phyloP scores from a whole-genome alignment of 805 yeast species.

The Pichia californica region DNA sequence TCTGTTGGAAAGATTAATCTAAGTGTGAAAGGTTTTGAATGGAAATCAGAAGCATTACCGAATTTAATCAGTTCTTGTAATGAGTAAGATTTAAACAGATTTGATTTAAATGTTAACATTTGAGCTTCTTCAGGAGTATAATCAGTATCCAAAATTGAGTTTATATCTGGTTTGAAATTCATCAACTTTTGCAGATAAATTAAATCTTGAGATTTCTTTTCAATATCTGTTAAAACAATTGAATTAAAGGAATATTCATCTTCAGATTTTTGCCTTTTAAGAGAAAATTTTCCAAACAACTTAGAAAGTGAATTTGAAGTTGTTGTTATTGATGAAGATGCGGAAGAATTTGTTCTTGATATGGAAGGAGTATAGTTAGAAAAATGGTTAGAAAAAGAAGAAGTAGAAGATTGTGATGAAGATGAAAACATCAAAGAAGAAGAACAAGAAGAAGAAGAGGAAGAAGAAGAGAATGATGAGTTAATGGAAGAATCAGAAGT shows the following conservation, averaged over 20 bases:
- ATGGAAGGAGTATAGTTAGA: background rate
- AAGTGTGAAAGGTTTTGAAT: slow-evolving; percentile 25
- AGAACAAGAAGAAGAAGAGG: slow-evolving; percentile 1
- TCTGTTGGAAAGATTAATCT: slow-evolving; percentile 25
- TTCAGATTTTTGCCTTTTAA: background rate
- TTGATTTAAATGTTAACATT: slow-evolving; percentile 2
- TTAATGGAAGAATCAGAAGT: background rate
- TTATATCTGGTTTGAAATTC: slow-evolving; percentile 12
- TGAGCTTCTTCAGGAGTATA: slow-evolving; percentile 9
- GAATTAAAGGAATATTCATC: background rate
- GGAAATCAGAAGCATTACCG: slow-evolving; percentile 29
- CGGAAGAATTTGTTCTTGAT: background rate
- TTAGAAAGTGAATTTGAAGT: slow-evolving; percentile 2
- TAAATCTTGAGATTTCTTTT: slow-evolving; percentile 5
- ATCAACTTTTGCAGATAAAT: slow-evolving; percentile 7
- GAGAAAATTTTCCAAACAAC: slow-evolving; percentile 6
- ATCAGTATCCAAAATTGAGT: slow-evolving; percentile 3
- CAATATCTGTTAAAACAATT: background rate
- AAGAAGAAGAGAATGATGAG: background rate
- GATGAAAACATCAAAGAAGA: slow-evolving; percentile 3
- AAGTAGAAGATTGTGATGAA: background rate
- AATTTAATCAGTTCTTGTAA: slow-evolving; percentile 26
- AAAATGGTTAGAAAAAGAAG: background rate
- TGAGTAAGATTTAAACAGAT: slow-evolving; percentile 17
- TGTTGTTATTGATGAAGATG: background rate